Conservation (phyloP, 2,329 filamentous ascomycete species). For the Thielaviopsis populi region DNA sequence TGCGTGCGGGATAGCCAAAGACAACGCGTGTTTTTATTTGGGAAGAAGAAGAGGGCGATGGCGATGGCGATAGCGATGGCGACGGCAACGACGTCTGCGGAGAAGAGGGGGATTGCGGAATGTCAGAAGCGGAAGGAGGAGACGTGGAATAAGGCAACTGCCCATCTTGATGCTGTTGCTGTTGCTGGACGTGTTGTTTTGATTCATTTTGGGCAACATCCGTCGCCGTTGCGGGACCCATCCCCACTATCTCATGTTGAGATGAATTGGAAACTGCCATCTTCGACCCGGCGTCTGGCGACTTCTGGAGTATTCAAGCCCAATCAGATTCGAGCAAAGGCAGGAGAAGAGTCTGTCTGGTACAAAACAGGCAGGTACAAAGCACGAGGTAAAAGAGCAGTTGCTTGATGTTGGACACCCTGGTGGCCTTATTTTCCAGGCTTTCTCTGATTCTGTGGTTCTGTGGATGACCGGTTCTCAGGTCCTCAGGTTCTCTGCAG, state of each 20-base stretch:
- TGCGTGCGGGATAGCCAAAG: slow-evolving; percentile 11
- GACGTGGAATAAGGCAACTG: background rate
- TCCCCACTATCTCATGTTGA: slow-evolving; percentile 8
- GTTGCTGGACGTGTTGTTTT: slow-evolving; percentile 3
- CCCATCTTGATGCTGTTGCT: background rate
- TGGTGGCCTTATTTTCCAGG: background rate
- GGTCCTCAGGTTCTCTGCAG: background rate
- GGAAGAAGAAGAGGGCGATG: background rate
- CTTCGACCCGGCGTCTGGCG: background rate
- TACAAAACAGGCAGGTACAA: background rate
- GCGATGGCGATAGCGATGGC: no score
- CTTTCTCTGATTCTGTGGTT: no score
- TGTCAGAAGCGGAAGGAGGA: slow-evolving; percentile 3
- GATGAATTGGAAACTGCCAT: slow-evolving; percentile 13
- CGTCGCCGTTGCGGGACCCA: background rate
- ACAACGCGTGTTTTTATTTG: slow-evolving; percentile 11
- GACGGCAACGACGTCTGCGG: slow-evolving; percentile 4
- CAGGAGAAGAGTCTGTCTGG: background rate
- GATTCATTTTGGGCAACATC: slow-evolving; percentile 2
- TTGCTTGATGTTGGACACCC: background rate
- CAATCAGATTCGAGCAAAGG: background rate
- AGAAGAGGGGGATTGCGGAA: background rate
- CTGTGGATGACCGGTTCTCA: no score
- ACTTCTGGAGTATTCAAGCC: background rate
- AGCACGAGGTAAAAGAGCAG: background rate